Evolutionary conservation across 1,284 basidiomycete species (phyloP), one percentile per base, ranked within the genome.

Genomic region (Moesziomyces parantarcticus): DNA sequence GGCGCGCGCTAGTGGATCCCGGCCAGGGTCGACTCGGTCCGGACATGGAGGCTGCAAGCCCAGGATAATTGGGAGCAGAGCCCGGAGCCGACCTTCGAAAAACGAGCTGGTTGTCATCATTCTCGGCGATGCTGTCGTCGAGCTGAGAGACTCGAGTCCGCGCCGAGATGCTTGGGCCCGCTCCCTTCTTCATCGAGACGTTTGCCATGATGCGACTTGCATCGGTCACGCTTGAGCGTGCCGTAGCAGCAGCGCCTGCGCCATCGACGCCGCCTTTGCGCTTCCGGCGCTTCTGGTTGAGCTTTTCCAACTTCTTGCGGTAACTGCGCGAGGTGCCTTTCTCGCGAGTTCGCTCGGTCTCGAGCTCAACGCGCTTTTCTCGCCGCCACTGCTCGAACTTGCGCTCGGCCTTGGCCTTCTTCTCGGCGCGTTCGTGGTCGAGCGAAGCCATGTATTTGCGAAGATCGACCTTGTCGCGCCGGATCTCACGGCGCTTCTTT

Each of bases 51-150:
- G 36, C 32, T 40, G 34, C n/a, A 7, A 58, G 50, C 13, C 67
- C 57, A 34, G 60, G 40, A 13, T 36, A 60, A 36, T 50, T 56
- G 20, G 67, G 50, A 18, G 44, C 60, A 22, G 46, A 45, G 26
- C 50, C 49, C 3, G 43, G 58, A n/a, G 25, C 50, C 5, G 66
- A 53, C 18, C 57, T 53, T 18, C 69, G 69, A 26, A 73, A 73
- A 14, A 47, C 52, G 14, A 63, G 63, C 47, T 53, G 56, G 25
- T 42, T 39, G 5, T 63, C 60, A 43, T 63, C 64, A 13, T 50
- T 42, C 1, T 62, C 60, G 16, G 69, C 60, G 20, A 73, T 52
- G 50, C 63, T 59, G 64, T 67, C 69, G 39, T 73, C 50, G 5
- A 73, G 39, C 40, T 67, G 64, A 7, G 59, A 54, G 4, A 58